Evolutionary conservation across 768 basidiomycete genomes (phyloP).

Genomic region (Neoboletus magnificus): DNA sequence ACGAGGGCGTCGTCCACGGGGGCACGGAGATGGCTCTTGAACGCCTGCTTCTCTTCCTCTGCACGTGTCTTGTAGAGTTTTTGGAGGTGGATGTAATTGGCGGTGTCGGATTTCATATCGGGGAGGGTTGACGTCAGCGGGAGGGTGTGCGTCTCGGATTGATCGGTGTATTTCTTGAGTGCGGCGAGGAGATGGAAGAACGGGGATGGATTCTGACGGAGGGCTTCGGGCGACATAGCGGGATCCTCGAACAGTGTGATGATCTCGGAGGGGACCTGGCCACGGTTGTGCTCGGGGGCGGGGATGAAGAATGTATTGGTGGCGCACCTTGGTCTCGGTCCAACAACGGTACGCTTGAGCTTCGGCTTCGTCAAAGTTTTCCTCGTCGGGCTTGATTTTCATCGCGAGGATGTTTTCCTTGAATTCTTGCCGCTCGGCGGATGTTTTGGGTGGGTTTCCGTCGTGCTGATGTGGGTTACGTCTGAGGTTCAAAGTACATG

Average conservation of each 20-base stretch:
- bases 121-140: conserved; percentile 87
- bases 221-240: conserved; percentile 40
- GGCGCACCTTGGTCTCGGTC: conserved; percentile 48
- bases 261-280: conserved; percentile 67
- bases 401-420: conserved; percentile 60
- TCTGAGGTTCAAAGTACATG: background rate
- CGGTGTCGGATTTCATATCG: conserved; percentile 93
- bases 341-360: conserved; percentile 83
- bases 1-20: conserved; percentile 51
- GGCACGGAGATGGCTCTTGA: conserved; percentile 48
- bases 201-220: conserved; percentile 48
- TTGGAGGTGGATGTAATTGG: conserved; percentile 80
- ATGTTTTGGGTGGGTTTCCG: conserved; percentile 50
- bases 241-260: conserved; percentile 60
- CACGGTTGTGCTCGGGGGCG: background rate
- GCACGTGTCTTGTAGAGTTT: conserved; percentile 79
- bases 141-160: conserved; percentile 55
- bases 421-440: conserved; percentile 73
- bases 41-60: conserved; percentile 57
- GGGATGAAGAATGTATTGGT: background rate
- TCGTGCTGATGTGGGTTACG: conserved; percentile 51
- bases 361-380: conserved; percentile 96
- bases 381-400: conserved; percentile 80
- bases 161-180: conserved; percentile 59
- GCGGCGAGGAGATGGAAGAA: conserved; percentile 82